Conservation (phyloP, 1,284 basidiomycete species). For the Pyrrhoderma noxium region DNA sequence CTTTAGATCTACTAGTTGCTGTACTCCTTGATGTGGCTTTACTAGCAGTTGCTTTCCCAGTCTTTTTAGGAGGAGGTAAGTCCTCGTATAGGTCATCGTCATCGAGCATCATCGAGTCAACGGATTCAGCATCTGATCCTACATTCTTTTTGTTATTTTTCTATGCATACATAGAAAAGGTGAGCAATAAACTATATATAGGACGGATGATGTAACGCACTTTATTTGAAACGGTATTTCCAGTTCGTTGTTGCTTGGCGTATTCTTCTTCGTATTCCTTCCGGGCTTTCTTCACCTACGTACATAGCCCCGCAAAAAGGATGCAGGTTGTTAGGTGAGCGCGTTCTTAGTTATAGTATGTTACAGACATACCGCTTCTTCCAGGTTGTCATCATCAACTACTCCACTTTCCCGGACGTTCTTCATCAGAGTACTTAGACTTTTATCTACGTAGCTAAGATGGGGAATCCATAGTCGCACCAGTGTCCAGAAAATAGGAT, state of each 20-base stretch:
- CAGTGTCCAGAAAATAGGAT: neutral
- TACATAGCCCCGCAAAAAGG: too few species aligned
- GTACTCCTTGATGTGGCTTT: too few species aligned
- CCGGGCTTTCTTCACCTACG: slow-evolving; percentile 62
- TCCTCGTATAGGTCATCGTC: slow-evolving; percentile 22
- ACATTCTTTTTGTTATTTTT: slow-evolving; percentile 44
- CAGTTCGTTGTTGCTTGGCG: slow-evolving; percentile 34
- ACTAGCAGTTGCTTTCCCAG: too few species aligned
- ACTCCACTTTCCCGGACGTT: slow-evolving; percentile 56
- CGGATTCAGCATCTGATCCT: slow-evolving; percentile 47
- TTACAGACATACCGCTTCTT: slow-evolving; percentile 65
- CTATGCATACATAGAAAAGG: slow-evolving; percentile 21
- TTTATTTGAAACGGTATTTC: slow-evolving; percentile 35
- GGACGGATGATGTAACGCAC: slow-evolving; percentile 22
- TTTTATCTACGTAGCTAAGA: slow-evolving; percentile 69
- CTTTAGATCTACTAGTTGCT: too few species aligned
- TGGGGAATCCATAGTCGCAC: neutral
- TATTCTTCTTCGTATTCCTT: slow-evolving; percentile 61
- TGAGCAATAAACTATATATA: too few species aligned
- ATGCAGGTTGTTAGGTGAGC: too few species aligned
- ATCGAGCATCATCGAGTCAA: slow-evolving; percentile 78
- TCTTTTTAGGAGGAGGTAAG: neutral
- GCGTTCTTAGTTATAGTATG: too few species aligned
- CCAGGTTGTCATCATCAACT: slow-evolving; percentile 67
- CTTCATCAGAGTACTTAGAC: slow-evolving; percentile 58